These are phyloP conservation scores for Prunus davidiana DNA, from an alignment of 306 rosid genomes.

Conservation along the genomic window DNA sequence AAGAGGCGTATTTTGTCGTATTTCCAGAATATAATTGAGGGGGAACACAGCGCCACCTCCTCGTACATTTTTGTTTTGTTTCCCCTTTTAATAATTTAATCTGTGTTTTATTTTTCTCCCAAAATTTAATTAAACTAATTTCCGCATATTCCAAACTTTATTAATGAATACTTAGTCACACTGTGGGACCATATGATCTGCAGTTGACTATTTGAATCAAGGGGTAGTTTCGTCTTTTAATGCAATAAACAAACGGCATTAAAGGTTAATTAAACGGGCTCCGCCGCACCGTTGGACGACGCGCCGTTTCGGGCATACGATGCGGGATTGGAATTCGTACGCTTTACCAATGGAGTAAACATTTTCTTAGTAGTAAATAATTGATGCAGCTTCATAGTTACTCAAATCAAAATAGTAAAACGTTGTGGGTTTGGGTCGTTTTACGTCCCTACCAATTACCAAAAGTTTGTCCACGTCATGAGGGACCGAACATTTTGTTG, in stretches of 20 bases:
- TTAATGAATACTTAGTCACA: neutral
- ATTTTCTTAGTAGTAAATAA: no score
- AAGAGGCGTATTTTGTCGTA: constrained; percentile 42
- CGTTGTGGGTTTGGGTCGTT: neutral
- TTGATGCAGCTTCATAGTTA: neutral
- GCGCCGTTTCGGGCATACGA: neutral
- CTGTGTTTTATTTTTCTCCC: neutral
- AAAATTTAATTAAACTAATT: neutral
- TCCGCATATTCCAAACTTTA: neutral
- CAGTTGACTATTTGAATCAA: neutral
- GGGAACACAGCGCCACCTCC: constrained; percentile 84
- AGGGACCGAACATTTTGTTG: neutral
- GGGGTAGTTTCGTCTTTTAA: neutral
- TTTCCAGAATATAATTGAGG: constrained; percentile 30
- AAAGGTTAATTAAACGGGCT: neutral
- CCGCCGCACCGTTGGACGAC: neutral
- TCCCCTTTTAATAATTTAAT: neutral
- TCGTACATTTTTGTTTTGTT: constrained; percentile 27
- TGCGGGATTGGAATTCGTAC: neutral
- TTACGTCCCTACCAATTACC: neutral
- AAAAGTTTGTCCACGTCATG: neutral
- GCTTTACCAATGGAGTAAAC: no score
- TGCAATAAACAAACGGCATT: neutral
- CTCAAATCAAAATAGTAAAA: neutral
- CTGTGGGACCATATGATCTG: neutral